Evolutionary conservation across 345 rosid species (phyloP), one percentile per base, ranked within the genome.

Genomic region (Pistacia vera): DNA sequence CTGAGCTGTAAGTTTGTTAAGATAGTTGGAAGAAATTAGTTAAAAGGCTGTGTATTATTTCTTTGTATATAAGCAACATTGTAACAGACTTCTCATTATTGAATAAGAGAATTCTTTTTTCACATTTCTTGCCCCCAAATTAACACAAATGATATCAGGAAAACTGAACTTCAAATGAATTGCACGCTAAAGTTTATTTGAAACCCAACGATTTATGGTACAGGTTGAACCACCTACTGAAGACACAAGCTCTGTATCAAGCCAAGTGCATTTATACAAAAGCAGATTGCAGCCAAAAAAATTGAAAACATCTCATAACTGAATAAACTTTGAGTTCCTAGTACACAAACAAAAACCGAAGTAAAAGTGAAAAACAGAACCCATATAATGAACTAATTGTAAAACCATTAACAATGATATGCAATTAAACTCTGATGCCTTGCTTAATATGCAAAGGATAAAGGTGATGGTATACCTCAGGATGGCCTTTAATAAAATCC

Each of bases 401-500:
- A 80, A 38, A 71, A 61, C 64, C 55, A 8, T 8, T 25, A 71
- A 63, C 52, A 4, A 68, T 4, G 60, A 35, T 48, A 52, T 54
- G 17, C 59, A 64, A 57, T 44, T 8, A 59, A 22, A 64, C 63
- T 41, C 7, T 41, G 46, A 41, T 4, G 46, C 7, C 8, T 41
- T 8, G 8, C 46, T 41, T 41, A 8, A 41, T 41, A 4, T 41
- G 46, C 46, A 56, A 18, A 22, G 35, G 4, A 30, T 38, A 51
- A 18, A 63, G 35, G n/a, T 3, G 9, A 64, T 38, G 5, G 0
- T 35, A 20, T 78, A 94, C 99, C 98, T 87, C 81, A 13, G 97
- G 96, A 36, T 91, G 97, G 75, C 83, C 77, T 73, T 85, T 85
- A 71, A 75, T 70, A 75, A 89, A 92, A 5, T 86, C 89, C 2